These are phyloP conservation scores for Cryptosporidium muris DNA, from an alignment of 169 alveolate genomes.

Conservation along the genomic window DNA sequence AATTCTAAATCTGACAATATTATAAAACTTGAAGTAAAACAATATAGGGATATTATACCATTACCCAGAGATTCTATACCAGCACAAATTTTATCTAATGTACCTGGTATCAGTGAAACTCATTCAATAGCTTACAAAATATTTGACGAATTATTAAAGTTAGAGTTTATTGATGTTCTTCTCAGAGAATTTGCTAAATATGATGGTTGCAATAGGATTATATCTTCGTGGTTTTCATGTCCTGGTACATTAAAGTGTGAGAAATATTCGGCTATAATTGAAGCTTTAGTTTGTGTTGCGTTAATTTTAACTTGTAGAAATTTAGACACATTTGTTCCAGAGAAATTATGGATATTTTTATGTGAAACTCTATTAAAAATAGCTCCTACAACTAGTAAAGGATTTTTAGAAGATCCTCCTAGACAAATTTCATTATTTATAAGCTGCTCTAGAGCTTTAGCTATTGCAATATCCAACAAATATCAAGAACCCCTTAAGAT, in stretches of 20 bases:
- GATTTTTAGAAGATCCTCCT: slow-evolving; percentile 34
- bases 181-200: too few relatives aligned
- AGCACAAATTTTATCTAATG: too few relatives aligned
- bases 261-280: slow-evolving; percentile 25
- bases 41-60: too few relatives aligned
- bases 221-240: too few relatives aligned
- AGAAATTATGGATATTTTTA: slow-evolving; percentile 15
- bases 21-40: too few relatives aligned
- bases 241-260: slow-evolving; percentile 14
- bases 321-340: slow-evolving; percentile 22
- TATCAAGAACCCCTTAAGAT: slow-evolving; percentile 1
- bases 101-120: too few relatives aligned
- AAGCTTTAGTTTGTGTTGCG: slow-evolving; percentile 25
- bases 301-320: slow-evolving; percentile 44
- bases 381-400: slow-evolving; percentile 45
- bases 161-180: too few relatives aligned
- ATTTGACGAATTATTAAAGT: too few relatives aligned
- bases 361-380: slow-evolving; percentile 6
- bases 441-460: slow-evolving; percentile 23
- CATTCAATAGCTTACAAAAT: too few relatives aligned
- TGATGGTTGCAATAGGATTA: too few relatives aligned
- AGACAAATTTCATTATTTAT: slow-evolving; percentile 34
- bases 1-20: too few relatives aligned
- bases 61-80: too few relatives aligned
- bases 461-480: slow-evolving; percentile 50